Percentiles rank a stretch among this genome's conserved stretches.
Evolutionary conservation across 192 early-diverging fungal species (phyloP).

Genomic region (Helicostylum pulchrum): DNA sequence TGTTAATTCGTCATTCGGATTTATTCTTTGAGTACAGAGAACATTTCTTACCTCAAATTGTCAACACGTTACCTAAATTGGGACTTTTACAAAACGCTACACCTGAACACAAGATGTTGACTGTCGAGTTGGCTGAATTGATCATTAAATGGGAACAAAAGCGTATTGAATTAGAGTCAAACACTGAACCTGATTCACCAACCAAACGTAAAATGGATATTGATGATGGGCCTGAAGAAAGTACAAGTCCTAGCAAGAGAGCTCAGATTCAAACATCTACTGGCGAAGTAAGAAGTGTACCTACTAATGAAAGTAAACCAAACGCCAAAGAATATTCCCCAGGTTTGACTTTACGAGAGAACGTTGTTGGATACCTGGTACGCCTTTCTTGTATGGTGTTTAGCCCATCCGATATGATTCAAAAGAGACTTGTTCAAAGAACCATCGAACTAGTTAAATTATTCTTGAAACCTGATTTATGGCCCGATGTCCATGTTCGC

Average conservation of each 20-base stretch:
- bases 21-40: constrained; percentile 87
- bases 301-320: not conserved
- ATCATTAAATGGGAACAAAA: constrained; percentile 88
- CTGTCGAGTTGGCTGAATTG: constrained; percentile 88
- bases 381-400: constrained; percentile 59
- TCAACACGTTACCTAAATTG: constrained; percentile 81
- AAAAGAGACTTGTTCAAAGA: constrained; percentile 45
- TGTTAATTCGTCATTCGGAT: constrained; percentile 83
- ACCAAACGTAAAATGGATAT: constrained; percentile 15
- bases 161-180: constrained; percentile 38
- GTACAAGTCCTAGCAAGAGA: constrained; percentile 18
- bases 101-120: constrained; percentile 79
- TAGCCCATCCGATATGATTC: constrained; percentile 44
- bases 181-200: constrained; percentile 8
- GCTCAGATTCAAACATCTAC: constrained; percentile 24
- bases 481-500: constrained; percentile 70
- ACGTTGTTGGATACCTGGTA: constrained; percentile 56
- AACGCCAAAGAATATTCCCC: constrained; percentile 44
- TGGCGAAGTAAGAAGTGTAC: constrained; percentile 28
- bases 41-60: constrained; percentile 89
- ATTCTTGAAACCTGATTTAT: constrained; percentile 57
- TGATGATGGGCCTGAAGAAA: not conserved
- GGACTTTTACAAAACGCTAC: constrained; percentile 83
- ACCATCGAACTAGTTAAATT: constrained; percentile 62
- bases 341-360: constrained; percentile 50